Conservation (phyloP, 139 green algal genomes). For the Tetraselmis chui region DNA sequence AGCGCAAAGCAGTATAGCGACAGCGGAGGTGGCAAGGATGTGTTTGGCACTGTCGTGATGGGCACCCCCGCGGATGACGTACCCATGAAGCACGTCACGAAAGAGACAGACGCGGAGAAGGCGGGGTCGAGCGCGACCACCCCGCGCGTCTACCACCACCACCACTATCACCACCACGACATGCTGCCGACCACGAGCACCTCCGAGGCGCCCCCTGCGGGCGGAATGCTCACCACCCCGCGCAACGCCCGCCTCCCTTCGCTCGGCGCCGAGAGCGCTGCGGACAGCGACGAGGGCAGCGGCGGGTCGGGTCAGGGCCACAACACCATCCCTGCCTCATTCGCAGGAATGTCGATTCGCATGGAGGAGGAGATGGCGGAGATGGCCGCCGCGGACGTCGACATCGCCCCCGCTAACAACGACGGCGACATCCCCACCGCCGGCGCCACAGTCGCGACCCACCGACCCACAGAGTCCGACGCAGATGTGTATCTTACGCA, state of each 20-base stretch:
- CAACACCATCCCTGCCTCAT: not conserved
- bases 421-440: too few relatives aligned
- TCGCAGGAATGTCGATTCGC: not conserved
- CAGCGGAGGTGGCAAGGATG: not conserved
- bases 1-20: too few relatives aligned
- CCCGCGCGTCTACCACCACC: not conserved
- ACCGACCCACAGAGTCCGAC: not conserved
- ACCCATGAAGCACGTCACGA: too few relatives aligned
- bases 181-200: not conserved
- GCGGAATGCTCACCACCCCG: not conserved
- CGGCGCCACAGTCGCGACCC: too few relatives aligned
- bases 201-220: not conserved
- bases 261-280: not conserved
- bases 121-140: not conserved
- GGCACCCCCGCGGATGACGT: not conserved
- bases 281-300: not conserved
- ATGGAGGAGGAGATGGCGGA: not conserved
- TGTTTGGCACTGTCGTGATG: not conserved
- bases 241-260: not conserved
- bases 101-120: too few relatives aligned
- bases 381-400: not conserved
- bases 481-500: not conserved
- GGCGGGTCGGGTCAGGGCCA: not conserved
- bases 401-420: not conserved
- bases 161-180: not conserved